Base-by-base conservation (phyloP, 148 eudicot species). In the Rhododendron molle region DNA sequence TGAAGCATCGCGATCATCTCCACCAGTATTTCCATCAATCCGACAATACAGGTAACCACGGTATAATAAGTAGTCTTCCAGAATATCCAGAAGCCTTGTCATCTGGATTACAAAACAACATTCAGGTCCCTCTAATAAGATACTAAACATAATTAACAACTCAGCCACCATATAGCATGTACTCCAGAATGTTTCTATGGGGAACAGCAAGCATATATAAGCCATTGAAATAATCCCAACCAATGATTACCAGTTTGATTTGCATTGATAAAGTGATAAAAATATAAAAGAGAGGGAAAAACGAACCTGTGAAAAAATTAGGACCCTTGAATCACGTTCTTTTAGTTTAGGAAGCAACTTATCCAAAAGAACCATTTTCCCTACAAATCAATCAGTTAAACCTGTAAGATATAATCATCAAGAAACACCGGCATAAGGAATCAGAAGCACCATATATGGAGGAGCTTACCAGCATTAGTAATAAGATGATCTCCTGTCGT, bases 1-100 rank as follows among this genome's bases (percentile, higher is more conserved):
- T 13, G 98, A 93, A 88, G 98, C 98, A 92, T 97, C 99, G 86
- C 99, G 99, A 81, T 97, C 99, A 76, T 97, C 99, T 79, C 99
- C 99, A 72, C 99, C 96, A 88, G 99, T 97, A 85, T 97, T 97
- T 79, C 99, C 99, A 89, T 97, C 99, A 87, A 97, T 97, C 49
- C 99, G 96, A 78, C 99, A 97, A 83, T 97, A 97, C 38, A 40
- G 91, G 87, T 97, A 90, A 18, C 98, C 98, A 84, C 98, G 98
- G 85, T 32, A 97, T 93, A 95, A 86, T 78, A 95, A 92, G 87
- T 97, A 97, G 85, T 97, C 99, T 90, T 97, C 99, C 74, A 97
- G 93, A 86, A 97, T 97, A 89, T 97, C 99, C 14, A 97, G 92
- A 83, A 97, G 92, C 90, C 99, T 93, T 72, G 99, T 97, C 99